These are phyloP conservation scores for Myrmaecium sp. DNA, from an alignment of 2,329 filamentous ascomycete species.

Conservation along the genomic window DNA sequence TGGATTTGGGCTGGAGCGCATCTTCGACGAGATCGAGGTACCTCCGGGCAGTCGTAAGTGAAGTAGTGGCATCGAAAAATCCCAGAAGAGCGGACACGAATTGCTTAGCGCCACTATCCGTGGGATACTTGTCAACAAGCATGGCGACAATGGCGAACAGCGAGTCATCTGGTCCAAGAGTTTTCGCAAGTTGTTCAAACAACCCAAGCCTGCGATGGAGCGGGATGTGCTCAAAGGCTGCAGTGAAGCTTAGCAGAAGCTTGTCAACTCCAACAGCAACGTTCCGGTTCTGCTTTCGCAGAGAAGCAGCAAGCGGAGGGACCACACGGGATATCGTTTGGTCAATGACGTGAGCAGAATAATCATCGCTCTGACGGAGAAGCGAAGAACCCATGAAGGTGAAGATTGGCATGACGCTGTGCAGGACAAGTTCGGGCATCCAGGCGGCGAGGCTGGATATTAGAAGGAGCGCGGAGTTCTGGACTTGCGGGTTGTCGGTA, in stretches of 20 bases:
- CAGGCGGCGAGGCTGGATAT: conserved; percentile 76
- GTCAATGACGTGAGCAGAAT: conserved; percentile 89
- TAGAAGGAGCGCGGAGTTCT: conserved; percentile 76
- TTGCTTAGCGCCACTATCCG: conserved; percentile 54
- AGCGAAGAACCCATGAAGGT: conserved; percentile 94
- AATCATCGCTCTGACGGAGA: conserved; percentile 84
- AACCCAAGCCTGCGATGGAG: conserved; percentile 66
- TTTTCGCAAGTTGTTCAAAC: conserved; percentile 71
- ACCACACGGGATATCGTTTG: conserved; percentile 86
- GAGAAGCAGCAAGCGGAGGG: conserved; percentile 71
- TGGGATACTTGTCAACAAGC: conserved; percentile 75
- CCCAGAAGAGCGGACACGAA: conserved; percentile 62
- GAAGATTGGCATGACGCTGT: conserved; percentile 98
- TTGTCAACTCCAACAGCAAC: conserved; percentile 71
- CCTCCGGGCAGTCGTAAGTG: conserved; percentile 58
- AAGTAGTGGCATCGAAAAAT: conserved; percentile 55
- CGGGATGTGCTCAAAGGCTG: conserved; percentile 91
- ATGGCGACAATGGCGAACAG: conserved; percentile 76
- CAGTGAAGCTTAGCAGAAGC: conserved; percentile 86
- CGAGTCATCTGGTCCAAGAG: conserved; percentile 72
- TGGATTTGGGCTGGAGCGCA: conserved; percentile 48
- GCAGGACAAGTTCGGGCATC: conserved; percentile 77
- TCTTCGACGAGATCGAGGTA: conserved; percentile 61
- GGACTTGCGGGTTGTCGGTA: conserved; percentile 80
- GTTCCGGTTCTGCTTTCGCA: conserved; percentile 62